These are phyloP conservation scores for Capsicum chinense DNA, from an alignment of 257 asterid species.

Conservation along the genomic window DNA sequence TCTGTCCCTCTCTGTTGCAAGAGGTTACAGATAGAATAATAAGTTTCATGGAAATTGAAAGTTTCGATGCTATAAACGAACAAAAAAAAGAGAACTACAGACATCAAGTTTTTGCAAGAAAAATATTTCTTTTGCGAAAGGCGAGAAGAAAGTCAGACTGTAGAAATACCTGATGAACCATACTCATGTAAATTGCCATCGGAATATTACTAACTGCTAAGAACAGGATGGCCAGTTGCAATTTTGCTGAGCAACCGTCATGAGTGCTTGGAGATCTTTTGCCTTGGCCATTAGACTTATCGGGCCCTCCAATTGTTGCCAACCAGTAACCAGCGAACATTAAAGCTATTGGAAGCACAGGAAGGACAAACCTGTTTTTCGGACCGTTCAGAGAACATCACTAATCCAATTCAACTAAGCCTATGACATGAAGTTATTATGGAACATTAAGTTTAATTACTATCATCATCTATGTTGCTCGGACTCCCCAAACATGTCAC, in stretches of 20 bases:
- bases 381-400: constrained; percentile 52
- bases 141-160: neutral
- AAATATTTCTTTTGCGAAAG: neutral
- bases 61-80: neutral
- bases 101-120: neutral
- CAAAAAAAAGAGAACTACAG: neutral
- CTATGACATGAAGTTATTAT: constrained; percentile 20
- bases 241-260: constrained; percentile 40
- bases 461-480: neutral
- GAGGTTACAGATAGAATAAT: neutral
- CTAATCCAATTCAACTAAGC: constrained; percentile 20
- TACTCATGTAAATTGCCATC: constrained; percentile 90
- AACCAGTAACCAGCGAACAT: constrained; percentile 80
- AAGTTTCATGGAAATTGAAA: neutral
- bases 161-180: constrained; percentile 85
- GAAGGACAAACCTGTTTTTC: constrained; percentile 89
- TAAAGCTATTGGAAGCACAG: constrained; percentile 92
- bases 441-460: constrained; percentile 25
- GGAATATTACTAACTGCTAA: constrained; percentile 82
- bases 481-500: too few species aligned
- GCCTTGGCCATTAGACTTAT: constrained; percentile 37
- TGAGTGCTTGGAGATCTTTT: constrained; percentile 40
- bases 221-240: constrained; percentile 54
- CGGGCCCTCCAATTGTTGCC: constrained; percentile 50
- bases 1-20: constrained; percentile 84